Evolutionary conservation across 202 grass and related monocot species (phyloP).

Genomic region (Setaria viridis): DNA sequence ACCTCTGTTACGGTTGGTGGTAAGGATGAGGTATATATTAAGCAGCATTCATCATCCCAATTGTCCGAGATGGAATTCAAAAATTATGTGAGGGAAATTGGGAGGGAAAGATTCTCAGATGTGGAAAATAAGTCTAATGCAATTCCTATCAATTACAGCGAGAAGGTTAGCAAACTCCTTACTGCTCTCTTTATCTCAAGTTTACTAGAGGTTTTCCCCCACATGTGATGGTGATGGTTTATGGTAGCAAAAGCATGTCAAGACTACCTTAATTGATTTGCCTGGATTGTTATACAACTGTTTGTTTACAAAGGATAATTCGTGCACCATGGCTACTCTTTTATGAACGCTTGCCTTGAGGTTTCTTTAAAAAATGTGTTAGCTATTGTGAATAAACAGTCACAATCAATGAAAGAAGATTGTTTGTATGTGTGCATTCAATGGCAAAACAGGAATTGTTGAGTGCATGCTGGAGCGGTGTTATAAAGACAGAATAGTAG

Average conservation of each 20-base stretch:
- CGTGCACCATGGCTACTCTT: neutral
- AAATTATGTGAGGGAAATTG: constrained; percentile 93
- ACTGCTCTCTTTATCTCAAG: constrained; percentile 12
- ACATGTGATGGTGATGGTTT: constrained; percentile 1
- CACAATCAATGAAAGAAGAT: constrained; percentile 13
- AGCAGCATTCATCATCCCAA: constrained; percentile 94
- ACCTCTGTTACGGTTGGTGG: constrained; percentile 92
- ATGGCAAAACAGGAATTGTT: neutral
- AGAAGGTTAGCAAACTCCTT: constrained; percentile 76
- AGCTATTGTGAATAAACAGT: constrained; percentile 7
- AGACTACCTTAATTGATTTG: constrained; percentile 13
- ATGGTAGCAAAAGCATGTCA: constrained; percentile 2
- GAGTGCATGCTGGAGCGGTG: neutral
- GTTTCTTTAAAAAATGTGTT: constrained; percentile 6
- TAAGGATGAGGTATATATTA: constrained; percentile 99
- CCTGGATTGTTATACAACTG: neutral
- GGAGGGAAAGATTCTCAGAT: constrained; percentile 81
- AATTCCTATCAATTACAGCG: constrained; percentile 73
- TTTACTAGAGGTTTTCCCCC: neutral
- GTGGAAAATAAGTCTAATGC: constrained; percentile 68
- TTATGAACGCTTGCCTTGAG: constrained; percentile 13
- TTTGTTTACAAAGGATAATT: constrained; percentile 14
- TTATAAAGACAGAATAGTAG: constrained; percentile 2
- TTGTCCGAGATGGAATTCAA: constrained; percentile 84
- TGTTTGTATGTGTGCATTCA: constrained; percentile 3